These are phyloP conservation scores for Mortierella sp. DNA, from an alignment of 371 early-diverging fungal species.

Conservation along the genomic window DNA sequence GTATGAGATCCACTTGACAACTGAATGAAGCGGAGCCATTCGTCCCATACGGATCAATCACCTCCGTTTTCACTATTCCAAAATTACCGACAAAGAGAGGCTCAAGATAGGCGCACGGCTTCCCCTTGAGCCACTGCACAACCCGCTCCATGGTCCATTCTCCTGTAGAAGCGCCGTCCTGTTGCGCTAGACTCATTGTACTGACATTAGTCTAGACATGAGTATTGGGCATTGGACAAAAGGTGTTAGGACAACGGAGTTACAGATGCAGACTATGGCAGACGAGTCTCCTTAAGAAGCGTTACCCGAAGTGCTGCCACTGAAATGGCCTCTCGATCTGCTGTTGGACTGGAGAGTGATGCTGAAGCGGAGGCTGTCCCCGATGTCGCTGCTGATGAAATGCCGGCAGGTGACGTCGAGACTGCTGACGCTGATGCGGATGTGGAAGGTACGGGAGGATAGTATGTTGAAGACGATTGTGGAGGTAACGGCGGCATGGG, in stretches of 20 bases:
- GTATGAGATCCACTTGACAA: too few relatives aligned
- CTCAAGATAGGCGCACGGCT: conserved; percentile 31
- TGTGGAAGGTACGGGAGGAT: conserved; percentile 26
- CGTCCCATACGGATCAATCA: neutral
- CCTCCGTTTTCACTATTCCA: neutral
- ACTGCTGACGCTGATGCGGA: conserved; percentile 3
- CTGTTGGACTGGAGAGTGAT: conserved; percentile 27
- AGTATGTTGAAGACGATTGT: conserved; percentile 12
- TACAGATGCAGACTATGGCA: neutral
- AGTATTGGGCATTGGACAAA: neutral
- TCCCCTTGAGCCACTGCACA: conserved; percentile 41
- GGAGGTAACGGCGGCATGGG: conserved; percentile 19
- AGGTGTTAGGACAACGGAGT: neutral
- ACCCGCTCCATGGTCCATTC: conserved; percentile 53
- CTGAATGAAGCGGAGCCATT: neutral
- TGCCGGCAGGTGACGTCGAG: neutral
- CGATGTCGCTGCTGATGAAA: conserved; percentile 4
- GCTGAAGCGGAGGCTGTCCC: conserved; percentile 10
- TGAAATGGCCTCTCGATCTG: conserved; percentile 26
- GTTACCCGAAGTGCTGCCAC: conserved; percentile 27
- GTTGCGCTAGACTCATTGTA: conserved; percentile 36
- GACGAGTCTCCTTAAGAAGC: neutral
- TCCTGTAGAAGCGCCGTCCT: conserved; percentile 22
- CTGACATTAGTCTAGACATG: conserved; percentile 37
- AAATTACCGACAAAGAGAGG: conserved; percentile 37